Percentiles rank a stretch among this genome's conserved stretches.
phyloP scores from a whole-genome alignment of 352 stramenopile genomes.

The Pythium monospermum region DNA sequence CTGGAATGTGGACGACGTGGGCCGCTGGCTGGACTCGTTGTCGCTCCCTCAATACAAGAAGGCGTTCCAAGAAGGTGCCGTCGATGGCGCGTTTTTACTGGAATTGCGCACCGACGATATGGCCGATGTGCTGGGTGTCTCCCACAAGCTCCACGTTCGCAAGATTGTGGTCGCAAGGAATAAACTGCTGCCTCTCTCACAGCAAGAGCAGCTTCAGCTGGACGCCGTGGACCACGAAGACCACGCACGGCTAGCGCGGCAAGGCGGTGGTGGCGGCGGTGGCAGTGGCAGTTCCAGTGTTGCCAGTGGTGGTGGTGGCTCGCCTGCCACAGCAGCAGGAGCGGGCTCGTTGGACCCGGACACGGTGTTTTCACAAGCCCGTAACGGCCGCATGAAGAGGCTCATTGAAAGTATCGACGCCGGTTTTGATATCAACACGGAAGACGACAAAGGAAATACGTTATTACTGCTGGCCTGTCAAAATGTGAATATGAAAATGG shows the following conservation, averaged over 20 bases:
- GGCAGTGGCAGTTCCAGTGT: not conserved
- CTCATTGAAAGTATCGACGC: conserved; percentile 87
- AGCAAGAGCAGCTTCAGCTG: conserved; percentile 68
- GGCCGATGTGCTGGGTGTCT: conserved; percentile 85
- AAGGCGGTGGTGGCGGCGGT: conserved; percentile 1
- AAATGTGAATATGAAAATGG: conserved; percentile 88
- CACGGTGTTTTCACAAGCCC: conserved; percentile 86
- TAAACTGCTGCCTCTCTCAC: conserved; percentile 83
- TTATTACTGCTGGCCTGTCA: conserved; percentile 86
- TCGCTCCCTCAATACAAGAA: conserved; percentile 88
- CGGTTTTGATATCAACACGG: conserved; percentile 84
- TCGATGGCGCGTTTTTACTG: conserved; percentile 91
- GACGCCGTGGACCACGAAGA: conserved; percentile 48
- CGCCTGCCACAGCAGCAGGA: not conserved
- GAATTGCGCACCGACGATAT: conserved; percentile 91
- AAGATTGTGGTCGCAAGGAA: conserved; percentile 86
- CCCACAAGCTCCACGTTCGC: conserved; percentile 89
- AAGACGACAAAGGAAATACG: conserved; percentile 93
- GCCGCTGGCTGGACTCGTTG: conserved; percentile 89
- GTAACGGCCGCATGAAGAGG: conserved; percentile 86
- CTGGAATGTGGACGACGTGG: conserved; percentile 90
- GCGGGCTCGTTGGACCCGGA: conserved; percentile 31
- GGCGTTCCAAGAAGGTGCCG: conserved; percentile 85
- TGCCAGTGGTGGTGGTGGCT: too few relatives aligned
- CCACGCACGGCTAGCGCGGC: conserved; percentile 27